A percentile compares a stretch with the other conserved stretches of the same genome.
Conservation (phyloP, 768 basidiomycete species). For the Auricularia sp. region DNA sequence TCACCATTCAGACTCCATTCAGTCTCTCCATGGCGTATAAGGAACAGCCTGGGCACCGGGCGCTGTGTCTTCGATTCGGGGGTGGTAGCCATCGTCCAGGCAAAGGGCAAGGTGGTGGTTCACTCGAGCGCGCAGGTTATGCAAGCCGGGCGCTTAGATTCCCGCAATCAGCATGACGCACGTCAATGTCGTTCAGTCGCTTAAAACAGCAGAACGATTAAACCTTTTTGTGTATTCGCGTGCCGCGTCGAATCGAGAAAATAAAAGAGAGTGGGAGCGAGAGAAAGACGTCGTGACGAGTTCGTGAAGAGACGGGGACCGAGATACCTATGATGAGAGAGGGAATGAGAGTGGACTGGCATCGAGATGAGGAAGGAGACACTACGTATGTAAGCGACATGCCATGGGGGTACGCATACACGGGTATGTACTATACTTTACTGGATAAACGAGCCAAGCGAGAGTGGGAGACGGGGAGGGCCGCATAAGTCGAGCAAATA, state of each 20-base stretch:
- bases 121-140: neutral
- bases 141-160: neutral
- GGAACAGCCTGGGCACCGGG: constrained; percentile 63
- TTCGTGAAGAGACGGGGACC: neutral
- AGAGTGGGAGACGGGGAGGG: neutral
- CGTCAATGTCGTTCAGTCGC: too few relatives aligned
- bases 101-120: neutral
- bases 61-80: constrained; percentile 13
- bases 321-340: neutral
- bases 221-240: too few relatives aligned
- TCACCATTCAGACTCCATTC: constrained; percentile 16
- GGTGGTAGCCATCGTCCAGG: neutral
- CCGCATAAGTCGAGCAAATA: neutral
- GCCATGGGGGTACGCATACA: neutral
- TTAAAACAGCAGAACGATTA: too few relatives aligned
- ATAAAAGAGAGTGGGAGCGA: neutral
- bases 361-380: neutral
- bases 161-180: too few relatives aligned
- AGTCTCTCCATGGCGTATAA: constrained; percentile 58
- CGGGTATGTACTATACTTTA: neutral
- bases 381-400: neutral
- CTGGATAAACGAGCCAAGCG: neutral
- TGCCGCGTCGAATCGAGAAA: neutral
- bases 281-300: neutral
- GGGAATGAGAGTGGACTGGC: neutral